Percentiles rank a stretch among this genome's conserved stretches.
phyloP scores from a whole-genome alignment of 345 rosid genomes.

The Leavenworthia alabamica region DNA sequence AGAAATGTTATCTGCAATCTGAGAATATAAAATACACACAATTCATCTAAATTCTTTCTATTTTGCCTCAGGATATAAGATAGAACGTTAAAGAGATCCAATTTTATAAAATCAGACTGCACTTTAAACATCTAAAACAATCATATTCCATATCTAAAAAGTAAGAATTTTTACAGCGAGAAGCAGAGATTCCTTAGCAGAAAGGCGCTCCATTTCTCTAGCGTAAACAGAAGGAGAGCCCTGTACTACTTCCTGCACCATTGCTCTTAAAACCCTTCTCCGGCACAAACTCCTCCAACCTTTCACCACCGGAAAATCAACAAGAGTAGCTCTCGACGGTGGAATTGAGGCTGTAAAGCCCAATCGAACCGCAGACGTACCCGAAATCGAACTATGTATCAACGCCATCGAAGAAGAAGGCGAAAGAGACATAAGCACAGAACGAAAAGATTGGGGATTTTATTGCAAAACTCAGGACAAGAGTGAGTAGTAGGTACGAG shows the following conservation, averaged over 20 bases:
- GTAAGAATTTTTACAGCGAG: slow-evolving; percentile 57
- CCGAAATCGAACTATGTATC: slow-evolving; percentile 29
- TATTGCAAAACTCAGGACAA: background rate
- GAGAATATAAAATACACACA: no score
- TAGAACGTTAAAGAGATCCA: no score
- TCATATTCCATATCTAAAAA: background rate
- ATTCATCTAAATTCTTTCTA: no score
- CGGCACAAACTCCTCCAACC: slow-evolving; percentile 16
- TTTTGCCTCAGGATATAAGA: no score
- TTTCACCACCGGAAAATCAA: slow-evolving; percentile 19
- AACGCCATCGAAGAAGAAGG: slow-evolving; percentile 38
- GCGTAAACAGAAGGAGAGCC: slow-evolving; percentile 81
- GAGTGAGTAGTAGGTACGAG: background rate
- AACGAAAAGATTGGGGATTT: slow-evolving; percentile 2
- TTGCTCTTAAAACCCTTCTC: slow-evolving; percentile 33
- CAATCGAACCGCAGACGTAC: slow-evolving; percentile 25
- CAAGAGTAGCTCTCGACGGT: slow-evolving; percentile 12
- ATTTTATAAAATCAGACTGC: background rate
- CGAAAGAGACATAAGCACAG: background rate
- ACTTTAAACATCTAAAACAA: slow-evolving; percentile 2
- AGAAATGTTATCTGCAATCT: background rate
- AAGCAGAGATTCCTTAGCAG: slow-evolving; percentile 92
- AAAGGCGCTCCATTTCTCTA: slow-evolving; percentile 92
- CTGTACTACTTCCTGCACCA: slow-evolving; percentile 64
- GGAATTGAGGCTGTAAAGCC: slow-evolving; percentile 21